Percentiles rank a stretch among this genome's conserved stretches.
Evolutionary conservation across 345 rosid genomes (phyloP).

Genomic region (Salix purpurea): DNA sequence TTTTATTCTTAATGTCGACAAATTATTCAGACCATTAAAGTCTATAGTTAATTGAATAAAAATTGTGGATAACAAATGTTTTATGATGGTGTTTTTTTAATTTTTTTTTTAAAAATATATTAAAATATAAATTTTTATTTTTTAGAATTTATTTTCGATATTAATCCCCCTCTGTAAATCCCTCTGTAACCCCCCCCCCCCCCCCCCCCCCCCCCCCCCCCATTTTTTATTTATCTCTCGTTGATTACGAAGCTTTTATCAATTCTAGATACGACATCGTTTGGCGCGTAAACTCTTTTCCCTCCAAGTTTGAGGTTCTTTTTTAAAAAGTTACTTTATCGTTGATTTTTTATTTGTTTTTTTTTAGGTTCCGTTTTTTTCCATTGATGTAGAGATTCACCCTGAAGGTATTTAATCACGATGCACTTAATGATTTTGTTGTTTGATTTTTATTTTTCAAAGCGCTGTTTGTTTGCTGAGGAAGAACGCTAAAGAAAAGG

Average conservation of each 20-base stretch:
- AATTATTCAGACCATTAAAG: too few relatives aligned
- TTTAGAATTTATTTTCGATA: too few relatives aligned
- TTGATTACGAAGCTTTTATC: neutral
- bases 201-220: neutral
- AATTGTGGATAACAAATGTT: too few relatives aligned
- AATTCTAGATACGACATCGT: neutral
- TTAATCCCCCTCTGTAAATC: conserved; percentile 3
- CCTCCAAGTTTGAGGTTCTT: neutral
- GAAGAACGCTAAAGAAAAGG: neutral
- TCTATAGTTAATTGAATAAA: too few relatives aligned
- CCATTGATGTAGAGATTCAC: conserved; percentile 15
- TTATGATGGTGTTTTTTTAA: too few relatives aligned
- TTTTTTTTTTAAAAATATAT: too few relatives aligned
- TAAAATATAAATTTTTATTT: too few relatives aligned
- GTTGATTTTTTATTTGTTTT: conserved; percentile 5
- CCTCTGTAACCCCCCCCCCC: neutral
- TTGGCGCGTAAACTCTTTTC: neutral
- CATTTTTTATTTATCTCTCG: neutral
- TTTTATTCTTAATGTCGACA: too few relatives aligned
- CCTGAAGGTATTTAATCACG: conserved; percentile 13
- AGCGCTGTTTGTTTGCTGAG: conserved; percentile 18
- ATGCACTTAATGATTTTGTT: neutral
- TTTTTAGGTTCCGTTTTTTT: neutral
- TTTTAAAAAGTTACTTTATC: neutral
- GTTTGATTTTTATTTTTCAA: neutral